Percentiles rank a stretch among this genome's conserved stretches.
phyloP scores from a whole-genome alignment of 306 rosid species.

The Vigna angularis region DNA sequence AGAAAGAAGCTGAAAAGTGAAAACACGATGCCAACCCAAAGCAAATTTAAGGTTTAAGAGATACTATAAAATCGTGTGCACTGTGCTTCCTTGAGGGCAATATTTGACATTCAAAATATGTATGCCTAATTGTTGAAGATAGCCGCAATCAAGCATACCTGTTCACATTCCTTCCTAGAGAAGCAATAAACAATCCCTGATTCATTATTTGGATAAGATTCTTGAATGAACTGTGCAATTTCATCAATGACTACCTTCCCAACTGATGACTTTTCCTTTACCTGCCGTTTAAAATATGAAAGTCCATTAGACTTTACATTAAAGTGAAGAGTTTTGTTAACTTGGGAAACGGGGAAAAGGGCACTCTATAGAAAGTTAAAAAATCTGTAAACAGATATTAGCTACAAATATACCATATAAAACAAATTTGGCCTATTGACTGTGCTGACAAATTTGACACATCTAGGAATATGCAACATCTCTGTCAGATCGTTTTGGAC shows the following conservation, averaged over 20 bases:
- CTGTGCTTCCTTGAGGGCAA: slow-evolving; percentile 30
- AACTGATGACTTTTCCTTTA: slow-evolving; percentile 86
- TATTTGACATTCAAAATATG: slow-evolving; percentile 33
- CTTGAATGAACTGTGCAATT: slow-evolving; percentile 76
- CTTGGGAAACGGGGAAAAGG: background rate
- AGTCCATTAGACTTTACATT: slow-evolving; percentile 25
- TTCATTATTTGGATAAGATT: slow-evolving; percentile 76
- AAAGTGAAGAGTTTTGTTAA: slow-evolving; percentile 13
- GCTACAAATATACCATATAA: slow-evolving; percentile 66
- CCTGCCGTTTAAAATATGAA: slow-evolving; percentile 57
- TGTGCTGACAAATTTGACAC: slow-evolving; percentile 94
- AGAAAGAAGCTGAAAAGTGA: slow-evolving; percentile 15
- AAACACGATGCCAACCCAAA: background rate
- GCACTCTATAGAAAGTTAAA: slow-evolving; percentile 10
- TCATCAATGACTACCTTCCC: slow-evolving; percentile 82
- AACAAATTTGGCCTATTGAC: slow-evolving; percentile 93
- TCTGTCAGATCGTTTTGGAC: slow-evolving; percentile 92
- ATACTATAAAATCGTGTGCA: slow-evolving; percentile 30
- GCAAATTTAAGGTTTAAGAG: slow-evolving; percentile 27
- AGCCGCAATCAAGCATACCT: slow-evolving; percentile 56
- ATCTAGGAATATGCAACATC: slow-evolving; percentile 88
- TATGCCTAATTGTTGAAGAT: slow-evolving; percentile 24
- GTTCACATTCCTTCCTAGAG: slow-evolving; percentile 95
- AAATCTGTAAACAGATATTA: background rate
- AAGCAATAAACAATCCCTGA: slow-evolving; percentile 97